These are phyloP conservation scores for Fusarium sp. DNA, from an alignment of 2,329 filamentous ascomycete genomes.

Conservation along the genomic window DNA sequence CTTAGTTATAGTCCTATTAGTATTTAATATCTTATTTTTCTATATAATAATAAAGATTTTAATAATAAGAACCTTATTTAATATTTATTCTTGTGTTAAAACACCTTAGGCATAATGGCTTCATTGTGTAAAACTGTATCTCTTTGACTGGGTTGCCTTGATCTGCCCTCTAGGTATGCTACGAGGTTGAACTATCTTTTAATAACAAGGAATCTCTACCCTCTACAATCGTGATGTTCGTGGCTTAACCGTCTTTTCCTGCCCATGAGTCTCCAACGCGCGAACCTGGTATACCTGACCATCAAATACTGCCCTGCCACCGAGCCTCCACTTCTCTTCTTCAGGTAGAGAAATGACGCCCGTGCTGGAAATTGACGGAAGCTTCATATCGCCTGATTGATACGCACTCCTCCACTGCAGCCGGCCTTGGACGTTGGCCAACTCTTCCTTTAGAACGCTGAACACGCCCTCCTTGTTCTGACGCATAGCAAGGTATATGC, in stretches of 20 bases:
- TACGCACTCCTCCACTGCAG: not conserved
- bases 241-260: too few species aligned
- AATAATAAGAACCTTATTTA: too few species aligned
- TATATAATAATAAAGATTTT: too few species aligned
- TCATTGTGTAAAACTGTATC: too few species aligned
- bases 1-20: too few species aligned
- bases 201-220: too few species aligned
- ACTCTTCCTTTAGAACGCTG: not conserved
- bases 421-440: not conserved
- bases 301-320: not conserved
- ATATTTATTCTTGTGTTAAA: too few species aligned
- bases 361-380: not conserved
- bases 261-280: not conserved
- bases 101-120: too few species aligned
- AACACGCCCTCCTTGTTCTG: not conserved
- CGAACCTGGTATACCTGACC: not conserved
- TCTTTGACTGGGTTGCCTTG: too few species aligned
- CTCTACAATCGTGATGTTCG: not conserved
- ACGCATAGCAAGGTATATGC: not conserved
- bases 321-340: not conserved
- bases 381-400: not conserved
- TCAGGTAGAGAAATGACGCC: not conserved
- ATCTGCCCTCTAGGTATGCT: too few species aligned
- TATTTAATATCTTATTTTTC: too few species aligned
- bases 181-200: too few species aligned